Base-by-base conservation (phyloP, 179 eudicot species). In the Gypsophila paniculata region DNA sequence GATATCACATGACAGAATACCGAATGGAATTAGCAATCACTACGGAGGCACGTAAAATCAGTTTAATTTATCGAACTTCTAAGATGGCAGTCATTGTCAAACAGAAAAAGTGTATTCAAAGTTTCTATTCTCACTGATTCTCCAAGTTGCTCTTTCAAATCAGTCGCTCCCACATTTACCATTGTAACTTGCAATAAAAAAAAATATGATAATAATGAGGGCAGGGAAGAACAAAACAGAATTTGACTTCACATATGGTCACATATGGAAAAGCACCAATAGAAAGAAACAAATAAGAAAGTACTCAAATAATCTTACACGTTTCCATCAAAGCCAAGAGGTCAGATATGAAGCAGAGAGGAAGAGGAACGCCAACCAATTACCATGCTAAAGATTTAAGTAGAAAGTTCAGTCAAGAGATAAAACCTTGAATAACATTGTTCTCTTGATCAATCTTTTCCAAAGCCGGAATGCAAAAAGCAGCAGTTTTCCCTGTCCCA, bases 401-500 rank as follows among this genome's bases (percentile, higher is more conserved):
- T 22, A 58, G 42, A 2, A 71, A 36, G 74, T 17, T 23, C 10
- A 57, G 51, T 12, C 19, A 46, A 3, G 44, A 14, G 18, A n/a
- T n/a, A 32, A 52, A 23, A 90, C 98, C 98, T 90, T 93, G 98
- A 74, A 93, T 93, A 54, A 78, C 87, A 76, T 90, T 89, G 74
- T 85, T 85, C 29, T 91, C 95, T 77, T 80, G 93, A 83, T 93
- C 96, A 74, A 93, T 89, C 79, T 88, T 90, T 73, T 90, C 96
- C 80, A 90, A 72, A 13, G 87, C 90, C 72, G 96, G 96, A 70
- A 90, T 76, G 69, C 96, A 89, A 38, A 90, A 90, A 34, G 96
- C 96, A 21, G 91, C 96, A 39, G 96, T 90, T 80, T 89, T 90
- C 57, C 94, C 96, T 15, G 96, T 90, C 61, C 96, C 94, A 73